Conservation (phyloP, 495 filamentous ascomycete genomes). For the Xylaria telfairii region DNA sequence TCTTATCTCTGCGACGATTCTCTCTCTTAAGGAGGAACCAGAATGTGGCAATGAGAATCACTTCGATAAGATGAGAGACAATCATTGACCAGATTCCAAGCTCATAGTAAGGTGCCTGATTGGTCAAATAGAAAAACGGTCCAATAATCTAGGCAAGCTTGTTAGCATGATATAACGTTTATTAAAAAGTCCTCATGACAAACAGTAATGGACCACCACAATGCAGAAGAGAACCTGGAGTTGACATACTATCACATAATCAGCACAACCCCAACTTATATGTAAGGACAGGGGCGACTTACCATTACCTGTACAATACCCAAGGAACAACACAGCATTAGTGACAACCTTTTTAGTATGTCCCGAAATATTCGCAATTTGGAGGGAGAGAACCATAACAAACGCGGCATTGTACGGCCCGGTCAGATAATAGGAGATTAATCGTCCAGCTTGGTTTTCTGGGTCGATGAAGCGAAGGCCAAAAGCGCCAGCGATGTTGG, state of each 20-base stretch:
- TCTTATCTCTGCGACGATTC: slow-evolving; percentile 60
- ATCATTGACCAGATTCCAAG: slow-evolving; percentile 71
- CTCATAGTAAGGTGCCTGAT: slow-evolving; percentile 60
- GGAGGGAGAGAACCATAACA: slow-evolving; percentile 63
- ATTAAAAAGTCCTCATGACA: not conserved
- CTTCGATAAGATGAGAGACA: slow-evolving; percentile 63
- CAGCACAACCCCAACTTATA: slow-evolving; percentile 4
- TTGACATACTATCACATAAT: slow-evolving; percentile 23
- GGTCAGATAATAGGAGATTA: slow-evolving; percentile 59
- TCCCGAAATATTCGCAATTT: slow-evolving; percentile 47
- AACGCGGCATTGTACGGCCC: slow-evolving; percentile 64
- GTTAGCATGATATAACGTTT: not conserved
- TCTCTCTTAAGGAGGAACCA: slow-evolving; percentile 59
- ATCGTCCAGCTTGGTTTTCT: slow-evolving; percentile 53
- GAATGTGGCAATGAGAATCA: slow-evolving; percentile 53
- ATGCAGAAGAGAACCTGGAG: no score
- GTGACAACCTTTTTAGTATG: slow-evolving; percentile 70
- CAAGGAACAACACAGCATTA: slow-evolving; percentile 62
- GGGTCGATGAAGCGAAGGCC: slow-evolving; percentile 59
- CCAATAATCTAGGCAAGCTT: slow-evolving; percentile 49
- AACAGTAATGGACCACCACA: no score
- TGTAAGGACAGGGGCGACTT: not conserved
- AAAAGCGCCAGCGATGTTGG: slow-evolving; percentile 61
- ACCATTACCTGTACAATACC: slow-evolving; percentile 42
- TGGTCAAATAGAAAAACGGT: slow-evolving; percentile 67